Percentiles rank a stretch among this genome's conserved stretches.
phyloP scores from a whole-genome alignment of 2,329 filamentous ascomycete species.

The Aspergillus brunneoviolaceus region DNA sequence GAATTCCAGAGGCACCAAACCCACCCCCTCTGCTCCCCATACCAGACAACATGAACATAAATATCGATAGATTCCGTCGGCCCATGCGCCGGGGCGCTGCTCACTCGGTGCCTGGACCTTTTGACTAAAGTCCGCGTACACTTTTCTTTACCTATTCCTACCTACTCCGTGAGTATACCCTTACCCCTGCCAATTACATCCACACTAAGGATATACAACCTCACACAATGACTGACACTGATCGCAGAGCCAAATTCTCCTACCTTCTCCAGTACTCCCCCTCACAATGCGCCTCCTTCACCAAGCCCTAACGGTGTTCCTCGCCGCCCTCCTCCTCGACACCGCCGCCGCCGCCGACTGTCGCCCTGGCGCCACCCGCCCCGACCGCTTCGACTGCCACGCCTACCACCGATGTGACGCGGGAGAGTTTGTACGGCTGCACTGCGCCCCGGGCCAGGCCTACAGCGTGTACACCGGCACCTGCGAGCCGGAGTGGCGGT shows the following conservation, averaged over 20 bases:
- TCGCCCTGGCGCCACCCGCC: not conserved
- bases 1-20: not conserved
- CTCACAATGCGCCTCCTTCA: slow-evolving; percentile 3
- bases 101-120: no score
- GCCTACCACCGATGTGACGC: not conserved
- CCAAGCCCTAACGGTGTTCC: not conserved
- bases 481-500: not conserved
- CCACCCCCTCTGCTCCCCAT: not conserved
- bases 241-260: no score
- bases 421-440: not conserved
- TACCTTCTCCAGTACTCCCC: not conserved
- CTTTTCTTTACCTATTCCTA: no score
- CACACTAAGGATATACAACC: no score
- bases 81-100: no score
- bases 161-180: no score
- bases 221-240: no score
- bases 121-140: no score
- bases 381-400: not conserved
- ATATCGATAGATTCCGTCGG: no score
- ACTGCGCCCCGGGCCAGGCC: not conserved
- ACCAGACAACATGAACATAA: not conserved
- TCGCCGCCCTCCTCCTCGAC: slow-evolving; percentile 3
- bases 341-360: not conserved
- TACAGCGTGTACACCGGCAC: not conserved
- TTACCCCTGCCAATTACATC: no score